Percentiles rank a stretch among this genome's conserved stretches.
Evolutionary conservation across 1,139 yeast genomes (phyloP).

Genomic region (Nakaseomyces delphensis): DNA sequence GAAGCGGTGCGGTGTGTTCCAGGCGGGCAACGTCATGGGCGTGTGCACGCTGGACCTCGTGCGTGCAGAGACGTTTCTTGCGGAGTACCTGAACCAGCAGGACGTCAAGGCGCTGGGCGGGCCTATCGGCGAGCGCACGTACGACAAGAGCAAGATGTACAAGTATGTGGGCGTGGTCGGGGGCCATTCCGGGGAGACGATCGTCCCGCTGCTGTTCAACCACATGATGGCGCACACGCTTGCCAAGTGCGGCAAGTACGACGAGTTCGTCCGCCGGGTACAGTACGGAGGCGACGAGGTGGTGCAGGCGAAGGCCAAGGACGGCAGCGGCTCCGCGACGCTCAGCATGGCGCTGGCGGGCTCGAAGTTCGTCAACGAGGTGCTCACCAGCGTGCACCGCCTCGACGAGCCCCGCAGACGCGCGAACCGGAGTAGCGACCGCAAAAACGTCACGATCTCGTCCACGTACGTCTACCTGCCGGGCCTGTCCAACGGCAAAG

Average conservation of each 20-base stretch:
- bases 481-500: constrained; percentile 44
- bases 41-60: constrained; percentile 66
- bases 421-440: constrained; percentile 13
- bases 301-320: constrained; percentile 51
- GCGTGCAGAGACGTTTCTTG: constrained; percentile 59
- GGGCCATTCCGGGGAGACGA: constrained; percentile 72
- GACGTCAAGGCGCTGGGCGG: constrained; percentile 12
- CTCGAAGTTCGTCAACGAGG: constrained; percentile 45
- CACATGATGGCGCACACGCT: constrained; percentile 12
- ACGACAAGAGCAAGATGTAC: constrained; percentile 32
- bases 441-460: constrained; percentile 26
- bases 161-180: constrained; percentile 57
- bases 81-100: constrained; percentile 29
- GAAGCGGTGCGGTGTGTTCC: constrained; percentile 41
- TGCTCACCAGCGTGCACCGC: constrained; percentile 22
- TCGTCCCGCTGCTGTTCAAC: constrained; percentile 44
- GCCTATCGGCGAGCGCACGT: constrained; percentile 10
- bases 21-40: constrained; percentile 59
- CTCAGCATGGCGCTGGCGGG: constrained; percentile 75
- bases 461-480: constrained; percentile 48
- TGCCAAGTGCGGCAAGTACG: constrained; percentile 34
- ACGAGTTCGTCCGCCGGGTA: constrained; percentile 48
- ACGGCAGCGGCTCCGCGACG: constrained; percentile 72
- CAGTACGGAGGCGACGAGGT: constrained; percentile 78
- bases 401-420: constrained; percentile 16